Conservation (phyloP, 441 rosid genomes). For the Erodium moschatum region DNA sequence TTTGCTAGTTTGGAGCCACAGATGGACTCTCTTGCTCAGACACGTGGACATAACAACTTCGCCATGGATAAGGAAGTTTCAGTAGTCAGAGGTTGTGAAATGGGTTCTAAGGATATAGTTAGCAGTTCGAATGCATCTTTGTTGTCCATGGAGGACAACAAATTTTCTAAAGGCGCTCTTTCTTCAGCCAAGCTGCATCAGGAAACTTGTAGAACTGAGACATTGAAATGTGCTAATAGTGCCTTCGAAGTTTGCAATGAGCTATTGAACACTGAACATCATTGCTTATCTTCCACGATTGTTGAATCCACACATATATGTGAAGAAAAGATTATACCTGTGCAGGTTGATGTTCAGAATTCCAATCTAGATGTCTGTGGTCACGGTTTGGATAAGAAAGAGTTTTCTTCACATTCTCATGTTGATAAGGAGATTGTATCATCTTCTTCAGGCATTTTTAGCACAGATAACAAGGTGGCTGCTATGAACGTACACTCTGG, state of each 20-base stretch:
- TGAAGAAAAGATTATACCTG: conserved; percentile 17
- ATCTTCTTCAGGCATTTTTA: conserved; percentile 22
- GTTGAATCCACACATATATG: conserved; percentile 23
- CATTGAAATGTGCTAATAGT: conserved; percentile 24
- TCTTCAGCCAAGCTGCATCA: conserved; percentile 27
- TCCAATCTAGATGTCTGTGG: conserved; percentile 14
- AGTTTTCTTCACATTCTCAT: conserved; percentile 25
- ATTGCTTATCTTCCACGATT: conserved; percentile 17
- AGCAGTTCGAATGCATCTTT: conserved; percentile 27
- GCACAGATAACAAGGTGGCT: conserved; percentile 23
- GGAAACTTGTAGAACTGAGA: conserved; percentile 23
- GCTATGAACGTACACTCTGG: conserved; percentile 29
- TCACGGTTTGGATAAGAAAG: conserved; percentile 25
- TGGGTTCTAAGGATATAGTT: conserved; percentile 20
- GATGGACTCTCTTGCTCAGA: conserved; percentile 25
- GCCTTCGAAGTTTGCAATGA: conserved; percentile 19
- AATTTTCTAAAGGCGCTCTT: conserved; percentile 22
- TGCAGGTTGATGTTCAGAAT: conserved; percentile 21
- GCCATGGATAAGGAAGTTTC: conserved; percentile 21
- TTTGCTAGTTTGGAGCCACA: conserved; percentile 21
- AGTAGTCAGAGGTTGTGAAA: conserved; percentile 22
- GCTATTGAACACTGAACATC: conserved; percentile 11
- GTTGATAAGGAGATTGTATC: conserved; percentile 24
- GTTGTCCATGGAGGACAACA: conserved; percentile 21
- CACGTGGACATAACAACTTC: conserved; percentile 16